A percentile compares a stretch with the other conserved stretches of the same genome.
phyloP scores from a whole-genome alignment of 352 stramenopile genomes.

The Pythium pyrilobum region DNA sequence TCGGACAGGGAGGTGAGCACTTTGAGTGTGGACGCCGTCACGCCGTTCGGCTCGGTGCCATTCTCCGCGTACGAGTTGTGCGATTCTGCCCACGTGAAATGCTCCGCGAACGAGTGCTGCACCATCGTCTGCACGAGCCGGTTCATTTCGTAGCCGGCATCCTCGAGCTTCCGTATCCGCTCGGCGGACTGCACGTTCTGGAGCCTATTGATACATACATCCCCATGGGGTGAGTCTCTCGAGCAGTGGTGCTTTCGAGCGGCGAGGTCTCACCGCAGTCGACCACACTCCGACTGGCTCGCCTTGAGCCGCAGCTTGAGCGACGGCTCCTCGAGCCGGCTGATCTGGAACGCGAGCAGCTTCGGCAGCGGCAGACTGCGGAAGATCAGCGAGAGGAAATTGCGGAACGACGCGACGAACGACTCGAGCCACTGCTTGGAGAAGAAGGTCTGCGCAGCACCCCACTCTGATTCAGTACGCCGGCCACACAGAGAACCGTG shows the following conservation, averaged over 20 bases:
- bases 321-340: constrained; percentile 58
- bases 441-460: constrained; percentile 45
- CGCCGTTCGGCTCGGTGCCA: background rate
- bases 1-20: constrained; percentile 2
- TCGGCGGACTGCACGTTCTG: constrained; percentile 42
- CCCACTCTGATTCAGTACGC: background rate
- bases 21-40: background rate
- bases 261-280: constrained; percentile 28
- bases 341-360: constrained; percentile 69
- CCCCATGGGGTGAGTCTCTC: background rate
- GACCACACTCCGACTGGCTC: constrained; percentile 66
- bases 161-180: constrained; percentile 62
- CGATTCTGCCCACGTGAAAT: constrained; percentile 25
- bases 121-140: constrained; percentile 60
- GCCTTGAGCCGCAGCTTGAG: constrained; percentile 64
- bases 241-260: background rate
- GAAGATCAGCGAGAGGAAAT: constrained; percentile 78
- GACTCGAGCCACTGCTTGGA: constrained; percentile 62
- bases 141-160: constrained; percentile 50
- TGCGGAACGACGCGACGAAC: constrained; percentile 70
- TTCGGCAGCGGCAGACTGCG: constrained; percentile 66
- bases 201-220: constrained; percentile 12
- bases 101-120: constrained; percentile 60
- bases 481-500: background rate
- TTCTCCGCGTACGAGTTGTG: background rate